These are phyloP conservation scores for Triangularia setosa DNA, from an alignment of 2,329 filamentous ascomycete species.

Conservation along the genomic window DNA sequence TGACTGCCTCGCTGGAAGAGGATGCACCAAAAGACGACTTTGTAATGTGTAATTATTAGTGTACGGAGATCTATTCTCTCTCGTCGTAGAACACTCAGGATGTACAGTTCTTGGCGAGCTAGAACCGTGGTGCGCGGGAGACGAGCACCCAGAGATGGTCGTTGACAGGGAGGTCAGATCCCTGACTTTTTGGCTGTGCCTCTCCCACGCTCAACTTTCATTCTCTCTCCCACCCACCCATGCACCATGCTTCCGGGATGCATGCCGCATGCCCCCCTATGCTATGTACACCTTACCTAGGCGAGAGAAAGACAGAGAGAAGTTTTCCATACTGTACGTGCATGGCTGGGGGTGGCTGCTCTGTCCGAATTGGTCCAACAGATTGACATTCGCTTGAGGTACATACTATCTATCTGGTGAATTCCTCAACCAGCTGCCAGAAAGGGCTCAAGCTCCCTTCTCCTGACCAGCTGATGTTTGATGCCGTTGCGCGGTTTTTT, in stretches of 20 bases:
- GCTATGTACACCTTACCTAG: constrained; percentile 9
- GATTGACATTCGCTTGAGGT: not conserved
- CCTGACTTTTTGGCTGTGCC: constrained; percentile 1
- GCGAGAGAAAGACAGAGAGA: not conserved
- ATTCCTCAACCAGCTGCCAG: not conserved
- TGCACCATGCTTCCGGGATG: constrained; percentile 27
- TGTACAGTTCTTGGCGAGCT: not conserved
- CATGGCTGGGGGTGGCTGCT: not conserved
- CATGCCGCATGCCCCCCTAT: constrained; percentile 17
- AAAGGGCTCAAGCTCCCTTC: not conserved
- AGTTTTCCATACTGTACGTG: not conserved
- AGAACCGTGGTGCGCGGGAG: not conserved
- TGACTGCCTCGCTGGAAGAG: not conserved
- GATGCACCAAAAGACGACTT: not conserved
- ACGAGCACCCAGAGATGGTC: not conserved
- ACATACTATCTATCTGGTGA: not conserved
- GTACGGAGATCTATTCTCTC: not conserved
- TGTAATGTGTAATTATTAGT: not conserved
- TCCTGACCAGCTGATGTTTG: not conserved
- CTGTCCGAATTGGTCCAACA: not conserved
- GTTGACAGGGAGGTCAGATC: constrained; percentile 1
- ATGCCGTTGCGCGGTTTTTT: not conserved
- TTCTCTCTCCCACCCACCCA: constrained; percentile 9
- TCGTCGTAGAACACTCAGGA: not conserved
- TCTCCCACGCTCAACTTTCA: not conserved